Percentiles rank a stretch among this genome's conserved stretches.
Conservation (phyloP, 345 rosid genomes). For the Combretum micranthum region DNA sequence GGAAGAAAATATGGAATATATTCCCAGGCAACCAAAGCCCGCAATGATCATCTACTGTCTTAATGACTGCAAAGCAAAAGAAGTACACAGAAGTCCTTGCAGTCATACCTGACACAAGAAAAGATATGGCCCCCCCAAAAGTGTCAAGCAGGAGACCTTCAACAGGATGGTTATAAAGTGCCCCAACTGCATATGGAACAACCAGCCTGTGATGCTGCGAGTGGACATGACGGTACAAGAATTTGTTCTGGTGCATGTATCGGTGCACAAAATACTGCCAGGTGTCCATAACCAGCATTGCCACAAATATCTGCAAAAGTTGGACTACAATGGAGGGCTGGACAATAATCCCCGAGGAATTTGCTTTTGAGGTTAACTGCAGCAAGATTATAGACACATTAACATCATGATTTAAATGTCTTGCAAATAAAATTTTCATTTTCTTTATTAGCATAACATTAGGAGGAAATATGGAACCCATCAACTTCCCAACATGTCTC, state of each 20-base stretch:
- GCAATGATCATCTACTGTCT: constrained; percentile 68
- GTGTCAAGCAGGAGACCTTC: constrained; percentile 71
- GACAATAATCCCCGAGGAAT: constrained; percentile 27
- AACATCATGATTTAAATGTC: no score
- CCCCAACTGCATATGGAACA: constrained; percentile 64
- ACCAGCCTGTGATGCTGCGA: constrained; percentile 68
- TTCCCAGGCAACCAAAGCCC: constrained; percentile 71
- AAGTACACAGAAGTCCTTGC: constrained; percentile 55
- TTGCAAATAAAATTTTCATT: no score
- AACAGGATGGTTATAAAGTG: constrained; percentile 62
- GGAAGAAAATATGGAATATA: constrained; percentile 50
- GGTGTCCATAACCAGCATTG: constrained; percentile 64
- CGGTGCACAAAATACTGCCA: constrained; percentile 72
- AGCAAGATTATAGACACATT: not conserved
- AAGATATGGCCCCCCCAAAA: constrained; percentile 59
- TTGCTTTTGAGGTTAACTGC: constrained; percentile 46
- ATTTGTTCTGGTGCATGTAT: constrained; percentile 67
- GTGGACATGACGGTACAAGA: constrained; percentile 59
- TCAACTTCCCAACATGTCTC: no score
- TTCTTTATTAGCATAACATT: no score
- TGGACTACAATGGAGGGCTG: constrained; percentile 49
- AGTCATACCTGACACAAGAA: constrained; percentile 69
- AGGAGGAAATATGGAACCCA: no score
- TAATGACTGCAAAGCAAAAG: constrained; percentile 59
- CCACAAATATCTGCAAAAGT: constrained; percentile 39